Evolutionary conservation across 2,329 filamentous ascomycete genomes (phyloP).

Genomic region (Xylariaceae sp.): DNA sequence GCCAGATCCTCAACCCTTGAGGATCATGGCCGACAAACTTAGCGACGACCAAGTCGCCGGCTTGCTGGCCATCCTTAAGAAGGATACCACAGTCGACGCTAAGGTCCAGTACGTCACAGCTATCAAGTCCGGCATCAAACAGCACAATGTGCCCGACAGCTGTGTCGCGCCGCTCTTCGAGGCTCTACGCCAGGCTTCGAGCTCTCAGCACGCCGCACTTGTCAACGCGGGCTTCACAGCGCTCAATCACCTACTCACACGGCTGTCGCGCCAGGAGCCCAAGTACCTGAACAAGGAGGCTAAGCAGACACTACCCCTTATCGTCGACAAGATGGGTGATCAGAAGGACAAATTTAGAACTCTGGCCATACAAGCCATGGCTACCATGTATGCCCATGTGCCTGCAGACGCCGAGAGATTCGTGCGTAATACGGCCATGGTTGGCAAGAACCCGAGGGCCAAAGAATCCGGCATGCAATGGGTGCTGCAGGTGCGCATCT

Average conservation of each 20-base stretch:
- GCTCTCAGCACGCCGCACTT: constrained; percentile 77
- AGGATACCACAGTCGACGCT: constrained; percentile 70
- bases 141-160: constrained; percentile 82
- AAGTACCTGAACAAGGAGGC: constrained; percentile 74
- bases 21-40: constrained; percentile 61
- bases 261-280: constrained; percentile 83
- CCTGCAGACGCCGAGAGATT: constrained; percentile 78
- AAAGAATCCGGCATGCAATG: constrained; percentile 87
- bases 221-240: constrained; percentile 86
- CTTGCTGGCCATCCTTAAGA: constrained; percentile 58
- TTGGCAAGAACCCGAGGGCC: constrained; percentile 79
- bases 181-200: constrained; percentile 75
- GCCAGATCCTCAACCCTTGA: constrained; percentile 35
- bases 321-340: constrained; percentile 87
- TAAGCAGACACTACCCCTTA: constrained; percentile 71
- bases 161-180: constrained; percentile 80
- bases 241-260: constrained; percentile 84
- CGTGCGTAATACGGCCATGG: constrained; percentile 78
- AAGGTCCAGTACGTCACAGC: constrained; percentile 74
- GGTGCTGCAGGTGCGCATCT: constrained; percentile 70
- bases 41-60: constrained; percentile 64
- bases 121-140: constrained; percentile 89
- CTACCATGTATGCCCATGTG: constrained; percentile 75
- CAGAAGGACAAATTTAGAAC: constrained; percentile 82
- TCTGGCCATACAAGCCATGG: constrained; percentile 75